Evolutionary conservation across 352 stramenopile genomes (phyloP).

Genomic region (Phytophthora agathidicida): DNA sequence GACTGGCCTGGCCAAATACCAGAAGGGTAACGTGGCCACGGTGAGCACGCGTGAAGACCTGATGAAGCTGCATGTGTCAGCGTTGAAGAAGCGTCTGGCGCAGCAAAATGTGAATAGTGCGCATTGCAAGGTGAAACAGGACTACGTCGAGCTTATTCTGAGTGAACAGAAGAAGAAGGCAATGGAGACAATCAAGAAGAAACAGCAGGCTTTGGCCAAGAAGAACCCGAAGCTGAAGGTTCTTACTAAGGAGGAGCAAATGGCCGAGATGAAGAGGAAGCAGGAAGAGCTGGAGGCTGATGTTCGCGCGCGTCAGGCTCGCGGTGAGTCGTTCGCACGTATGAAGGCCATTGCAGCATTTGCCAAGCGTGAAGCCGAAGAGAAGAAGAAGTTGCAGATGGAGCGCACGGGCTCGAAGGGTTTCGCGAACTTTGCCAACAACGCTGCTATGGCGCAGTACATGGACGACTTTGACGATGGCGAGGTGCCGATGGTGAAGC

Average conservation of each 20-base stretch:
- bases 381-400: conserved; percentile 68
- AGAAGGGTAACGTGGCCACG: conserved; percentile 61
- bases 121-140: conserved; percentile 80
- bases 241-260: conserved; percentile 83
- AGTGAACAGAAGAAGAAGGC: conserved; percentile 61
- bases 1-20: conserved; percentile 76
- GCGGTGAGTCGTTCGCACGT: conserved; percentile 86
- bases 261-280: conserved; percentile 84
- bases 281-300: conserved; percentile 84
- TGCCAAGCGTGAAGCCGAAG: conserved; percentile 80
- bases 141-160: conserved; percentile 83
- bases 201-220: conserved; percentile 52
- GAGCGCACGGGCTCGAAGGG: conserved; percentile 79
- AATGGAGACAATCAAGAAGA: conserved; percentile 67
- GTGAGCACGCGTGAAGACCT: conserved; percentile 70
- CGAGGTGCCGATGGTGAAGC: conserved; percentile 97
- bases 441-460: conserved; percentile 87
- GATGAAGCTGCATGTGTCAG: conserved; percentile 88
- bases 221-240: conserved; percentile 67
- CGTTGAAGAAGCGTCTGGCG: conserved; percentile 78
- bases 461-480: conserved; percentile 92
- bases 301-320: conserved; percentile 73
- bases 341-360: conserved; percentile 89
- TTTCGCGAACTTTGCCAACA: conserved; percentile 89
- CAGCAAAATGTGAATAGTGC: conserved; percentile 73